Evolutionary conservation across 352 stramenopile genomes (phyloP), one percentile per base, ranked within the genome.

Genomic region (Aphanomyces astaci): DNA sequence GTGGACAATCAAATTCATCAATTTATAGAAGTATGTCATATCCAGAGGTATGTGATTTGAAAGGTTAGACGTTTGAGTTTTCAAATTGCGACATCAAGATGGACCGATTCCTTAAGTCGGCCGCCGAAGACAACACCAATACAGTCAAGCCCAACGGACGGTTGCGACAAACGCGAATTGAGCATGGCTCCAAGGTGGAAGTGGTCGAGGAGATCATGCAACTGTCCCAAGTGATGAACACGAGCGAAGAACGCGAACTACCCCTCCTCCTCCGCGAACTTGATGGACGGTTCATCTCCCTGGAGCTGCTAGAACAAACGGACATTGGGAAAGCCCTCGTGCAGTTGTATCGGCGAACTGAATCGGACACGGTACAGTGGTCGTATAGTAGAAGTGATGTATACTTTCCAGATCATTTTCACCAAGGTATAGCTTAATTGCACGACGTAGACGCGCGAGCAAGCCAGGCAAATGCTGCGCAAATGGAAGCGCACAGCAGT

Each of bases 241-340:
- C 46, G 76, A 30, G 80, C 78, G 25, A 79, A 74, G 40, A 86
- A 75, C 1, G 69, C 66, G 1, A 57, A 48, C 33, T 90, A 77
- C 39, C 78, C 24, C 72, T 57, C 19, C 63, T 86, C 0, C 63
- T 92, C 11, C 73, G 80, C 11, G 76, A 74, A 46, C 72, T 92
- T n/a, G 82, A 88, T 49, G 62, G 74, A 48, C 71, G 86, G 22
- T 92, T 89, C 68, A 74, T 92, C 32, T 92, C 84, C 52, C 78
- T 92, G 22, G 84, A 92, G 68, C 88, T 92, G 74, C 70, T 92
- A 46, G 84, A 92, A 72, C 87, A 92, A 72, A 92, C 82, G 19
- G 45, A 64, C 7, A 68, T 86, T 39, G 78, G 78, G 0, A 73
- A 78, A 4, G 60, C 77, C 0, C 76, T 84, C 4, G 72, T 75